Evolutionary conservation across 2,329 filamentous ascomycete genomes (phyloP).

Genomic region (Fusarium fracticaudum): DNA sequence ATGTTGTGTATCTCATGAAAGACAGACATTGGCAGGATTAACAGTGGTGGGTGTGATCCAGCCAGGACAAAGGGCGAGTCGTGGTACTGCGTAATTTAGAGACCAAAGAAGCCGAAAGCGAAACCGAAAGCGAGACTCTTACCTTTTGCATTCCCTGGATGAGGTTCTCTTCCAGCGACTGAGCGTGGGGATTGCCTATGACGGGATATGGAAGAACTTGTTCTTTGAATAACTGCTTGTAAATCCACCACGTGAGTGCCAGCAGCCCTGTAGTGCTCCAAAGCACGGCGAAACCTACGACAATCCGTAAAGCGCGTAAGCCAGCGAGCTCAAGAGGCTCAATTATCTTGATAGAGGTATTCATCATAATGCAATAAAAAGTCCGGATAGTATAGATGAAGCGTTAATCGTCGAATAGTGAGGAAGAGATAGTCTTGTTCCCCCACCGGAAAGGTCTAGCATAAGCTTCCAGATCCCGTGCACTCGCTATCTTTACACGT

Average conservation of each 20-base stretch:
- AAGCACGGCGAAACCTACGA: fast-evolving
- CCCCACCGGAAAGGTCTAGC: fast-evolving
- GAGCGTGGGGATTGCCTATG: background rate
- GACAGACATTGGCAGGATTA: background rate
- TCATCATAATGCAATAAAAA: background rate
- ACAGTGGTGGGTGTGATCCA: background rate
- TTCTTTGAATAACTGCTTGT: too few relatives aligned
- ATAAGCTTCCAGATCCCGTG: background rate
- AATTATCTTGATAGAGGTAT: fast-evolving
- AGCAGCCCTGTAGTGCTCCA: background rate
- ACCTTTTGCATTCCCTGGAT: background rate
- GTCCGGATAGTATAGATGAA: fast-evolving
- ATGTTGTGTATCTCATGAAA: background rate
- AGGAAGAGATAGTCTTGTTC: background rate
- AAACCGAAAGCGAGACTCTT: fast-evolving
- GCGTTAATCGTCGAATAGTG: too few relatives aligned
- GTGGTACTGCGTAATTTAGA: background rate
- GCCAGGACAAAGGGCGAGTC: background rate
- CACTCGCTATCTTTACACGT: background rate
- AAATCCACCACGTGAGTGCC: background rate
- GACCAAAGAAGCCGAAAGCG: fast-evolving
- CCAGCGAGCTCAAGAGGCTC: background rate
- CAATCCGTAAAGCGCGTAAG: background rate
- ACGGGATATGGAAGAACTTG: fast-evolving
- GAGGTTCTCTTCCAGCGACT: background rate